These are phyloP conservation scores for button mushroom (Agaricus bisporus) DNA, from an alignment of 768 basidiomycete species.

Conservation along the genomic window DNA sequence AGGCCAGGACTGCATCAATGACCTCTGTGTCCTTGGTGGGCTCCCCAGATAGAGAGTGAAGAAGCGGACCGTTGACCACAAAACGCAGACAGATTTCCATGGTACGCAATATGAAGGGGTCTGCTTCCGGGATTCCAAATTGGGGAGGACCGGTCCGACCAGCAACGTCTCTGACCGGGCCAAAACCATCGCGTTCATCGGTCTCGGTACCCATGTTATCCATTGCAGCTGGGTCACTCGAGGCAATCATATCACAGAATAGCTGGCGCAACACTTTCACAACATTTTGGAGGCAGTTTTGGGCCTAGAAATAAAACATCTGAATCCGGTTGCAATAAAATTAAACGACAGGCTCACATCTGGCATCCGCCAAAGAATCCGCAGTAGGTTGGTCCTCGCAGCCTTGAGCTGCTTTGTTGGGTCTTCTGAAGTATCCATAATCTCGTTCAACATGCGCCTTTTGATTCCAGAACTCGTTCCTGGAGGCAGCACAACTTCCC, in stretches of 20 bases:
- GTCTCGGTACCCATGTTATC: constrained; percentile 31
- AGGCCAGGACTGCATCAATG: constrained; percentile 43
- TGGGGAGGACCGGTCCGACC: constrained; percentile 23
- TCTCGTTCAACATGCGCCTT: constrained; percentile 37
- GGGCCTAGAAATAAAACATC: constrained; percentile 36
- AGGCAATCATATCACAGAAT: constrained; percentile 20
- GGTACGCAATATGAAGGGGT: constrained; percentile 22
- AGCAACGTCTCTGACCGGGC: constrained; percentile 38
- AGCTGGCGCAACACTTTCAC: constrained; percentile 33
- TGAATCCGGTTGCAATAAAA: not conserved
- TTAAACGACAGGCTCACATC: constrained; percentile 46
- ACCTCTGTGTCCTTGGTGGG: constrained; percentile 59
- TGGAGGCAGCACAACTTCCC: constrained; percentile 42
- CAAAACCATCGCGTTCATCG: constrained; percentile 46
- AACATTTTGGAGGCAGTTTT: constrained; percentile 33
- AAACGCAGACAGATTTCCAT: constrained; percentile 52
- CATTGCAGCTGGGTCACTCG: constrained; percentile 13
- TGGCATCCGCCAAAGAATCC: constrained; percentile 56
- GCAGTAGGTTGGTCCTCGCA: constrained; percentile 39
- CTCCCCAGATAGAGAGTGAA: constrained; percentile 54
- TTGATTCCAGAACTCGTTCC: constrained; percentile 56
- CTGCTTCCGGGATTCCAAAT: constrained; percentile 15
- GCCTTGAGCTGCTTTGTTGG: constrained; percentile 11
- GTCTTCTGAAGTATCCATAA: constrained; percentile 21
- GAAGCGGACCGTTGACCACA: constrained; percentile 53